Evolutionary conservation across 768 basidiomycete species (phyloP).

Genomic region (Pleurotus citrinopileatus): DNA sequence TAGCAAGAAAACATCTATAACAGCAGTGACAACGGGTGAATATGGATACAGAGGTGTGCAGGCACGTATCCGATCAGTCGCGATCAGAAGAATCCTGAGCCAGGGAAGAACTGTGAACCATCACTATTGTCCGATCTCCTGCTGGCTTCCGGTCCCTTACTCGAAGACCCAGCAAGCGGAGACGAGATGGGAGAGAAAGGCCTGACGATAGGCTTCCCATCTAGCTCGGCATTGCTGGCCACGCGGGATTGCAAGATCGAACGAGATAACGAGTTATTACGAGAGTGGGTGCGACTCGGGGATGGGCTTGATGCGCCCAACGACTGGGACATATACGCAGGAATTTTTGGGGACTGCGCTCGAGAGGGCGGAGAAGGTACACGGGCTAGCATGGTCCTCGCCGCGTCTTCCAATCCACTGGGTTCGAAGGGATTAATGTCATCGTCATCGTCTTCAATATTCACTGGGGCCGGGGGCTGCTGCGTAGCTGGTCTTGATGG

Average conservation of each 20-base stretch:
- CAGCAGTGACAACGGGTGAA: not conserved
- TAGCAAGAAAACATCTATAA: conserved; percentile 2
- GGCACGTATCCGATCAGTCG: not conserved
- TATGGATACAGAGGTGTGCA: not conserved
- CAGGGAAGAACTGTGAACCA: conserved; percentile 35
- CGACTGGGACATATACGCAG: conserved; percentile 6
- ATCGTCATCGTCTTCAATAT: conserved; percentile 26
- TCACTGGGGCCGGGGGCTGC: conserved; percentile 9
- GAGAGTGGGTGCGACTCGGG: conserved; percentile 1
- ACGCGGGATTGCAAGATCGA: conserved; percentile 16
- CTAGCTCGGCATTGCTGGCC: conserved; percentile 37
- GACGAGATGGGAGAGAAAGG: conserved; percentile 22
- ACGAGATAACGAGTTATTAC: conserved; percentile 12
- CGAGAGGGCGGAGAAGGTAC: conserved; percentile 11
- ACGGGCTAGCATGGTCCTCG: conserved; percentile 13
- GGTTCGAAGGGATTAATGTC: conserved; percentile 40
- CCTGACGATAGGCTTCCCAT: conserved; percentile 37
- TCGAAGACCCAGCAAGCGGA: conserved; percentile 13
- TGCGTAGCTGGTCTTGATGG: conserved; percentile 2
- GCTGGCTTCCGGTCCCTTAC: conserved; percentile 12
- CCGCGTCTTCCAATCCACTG: conserved; percentile 30
- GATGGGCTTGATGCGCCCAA: conserved; percentile 11
- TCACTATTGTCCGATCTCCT: conserved; percentile 22
- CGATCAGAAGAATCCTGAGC: conserved; percentile 33
- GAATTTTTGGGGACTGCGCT: conserved; percentile 6